Conservation (phyloP, 306 rosid genomes). For the Vachellia pachyceras region DNA sequence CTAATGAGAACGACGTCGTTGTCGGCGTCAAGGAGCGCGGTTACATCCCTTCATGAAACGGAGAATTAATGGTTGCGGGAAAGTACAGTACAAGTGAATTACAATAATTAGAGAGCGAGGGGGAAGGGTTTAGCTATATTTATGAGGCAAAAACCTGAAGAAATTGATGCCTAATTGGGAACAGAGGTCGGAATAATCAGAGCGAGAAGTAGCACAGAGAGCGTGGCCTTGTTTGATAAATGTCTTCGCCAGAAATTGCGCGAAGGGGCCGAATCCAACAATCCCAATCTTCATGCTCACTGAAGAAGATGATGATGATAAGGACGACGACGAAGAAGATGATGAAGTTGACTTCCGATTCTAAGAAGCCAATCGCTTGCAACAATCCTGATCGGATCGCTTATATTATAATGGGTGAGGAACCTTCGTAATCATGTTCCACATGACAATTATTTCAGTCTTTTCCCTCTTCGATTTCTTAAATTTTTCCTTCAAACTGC, state of each 20-base stretch:
- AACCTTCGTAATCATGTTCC: too few relatives aligned
- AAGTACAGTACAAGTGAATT: background rate
- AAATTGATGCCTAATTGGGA: slow-evolving; percentile 51
- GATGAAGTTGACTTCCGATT: background rate
- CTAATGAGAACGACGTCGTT: slow-evolving; percentile 61
- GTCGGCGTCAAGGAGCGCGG: slow-evolving; percentile 46
- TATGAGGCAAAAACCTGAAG: slow-evolving; percentile 45
- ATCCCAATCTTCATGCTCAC: slow-evolving; percentile 56
- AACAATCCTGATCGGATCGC: too few relatives aligned
- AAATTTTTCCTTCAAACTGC: too few relatives aligned
- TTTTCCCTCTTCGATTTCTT: too few relatives aligned
- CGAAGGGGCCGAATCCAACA: slow-evolving; percentile 61
- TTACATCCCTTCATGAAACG: slow-evolving; percentile 35
- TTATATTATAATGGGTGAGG: too few relatives aligned
- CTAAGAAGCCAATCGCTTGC: background rate
- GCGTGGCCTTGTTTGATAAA: slow-evolving; percentile 64
- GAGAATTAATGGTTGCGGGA: background rate
- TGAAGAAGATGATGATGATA: background rate
- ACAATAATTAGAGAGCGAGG: background rate
- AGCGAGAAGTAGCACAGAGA: slow-evolving; percentile 57
- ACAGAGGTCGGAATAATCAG: slow-evolving; percentile 52
- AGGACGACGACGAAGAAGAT: background rate
- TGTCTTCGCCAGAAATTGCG: slow-evolving; percentile 60
- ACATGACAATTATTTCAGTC: too few relatives aligned
- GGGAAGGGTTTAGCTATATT: background rate